Percentiles rank a stretch among this genome's conserved stretches.
phyloP scores from a whole-genome alignment of 345 rosid species.

The Anastatica hierochuntica region DNA sequence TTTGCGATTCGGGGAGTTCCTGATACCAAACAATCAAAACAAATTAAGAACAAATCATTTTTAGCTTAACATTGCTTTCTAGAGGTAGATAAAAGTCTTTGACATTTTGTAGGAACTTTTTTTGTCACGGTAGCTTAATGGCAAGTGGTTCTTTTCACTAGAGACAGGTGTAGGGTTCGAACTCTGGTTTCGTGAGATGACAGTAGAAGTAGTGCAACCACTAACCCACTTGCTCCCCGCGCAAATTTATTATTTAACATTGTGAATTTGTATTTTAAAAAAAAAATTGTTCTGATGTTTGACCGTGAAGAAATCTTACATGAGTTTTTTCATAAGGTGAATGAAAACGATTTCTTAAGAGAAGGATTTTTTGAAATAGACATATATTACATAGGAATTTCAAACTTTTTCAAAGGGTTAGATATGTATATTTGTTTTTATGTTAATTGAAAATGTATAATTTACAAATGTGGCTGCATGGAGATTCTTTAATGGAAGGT shows the following conservation, averaged over 20 bases:
- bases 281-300: background rate
- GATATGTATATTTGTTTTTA: slow-evolving; percentile 15
- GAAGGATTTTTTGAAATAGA: slow-evolving; percentile 14
- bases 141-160: no score
- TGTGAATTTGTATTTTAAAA: background rate
- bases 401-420: background rate
- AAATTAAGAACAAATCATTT: background rate
- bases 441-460: background rate
- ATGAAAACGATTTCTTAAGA: slow-evolving; percentile 10
- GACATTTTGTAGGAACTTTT: background rate
- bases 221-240: no score
- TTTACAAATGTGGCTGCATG: no score
- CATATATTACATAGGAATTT: background rate
- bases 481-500: slow-evolving; percentile 19
- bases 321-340: slow-evolving; percentile 16
- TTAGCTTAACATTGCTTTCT: background rate
- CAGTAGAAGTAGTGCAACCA: no score
- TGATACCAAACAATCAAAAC: slow-evolving; percentile 2
- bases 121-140: no score
- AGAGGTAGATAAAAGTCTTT: background rate
- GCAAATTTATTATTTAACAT: no score
- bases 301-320: slow-evolving; percentile 15
- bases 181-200: no score
- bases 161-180: no score
- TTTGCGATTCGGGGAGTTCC: slow-evolving; percentile 84